Evolutionary conservation across 305 asterid species (phyloP).

Genomic region (Plantago coronopus): DNA sequence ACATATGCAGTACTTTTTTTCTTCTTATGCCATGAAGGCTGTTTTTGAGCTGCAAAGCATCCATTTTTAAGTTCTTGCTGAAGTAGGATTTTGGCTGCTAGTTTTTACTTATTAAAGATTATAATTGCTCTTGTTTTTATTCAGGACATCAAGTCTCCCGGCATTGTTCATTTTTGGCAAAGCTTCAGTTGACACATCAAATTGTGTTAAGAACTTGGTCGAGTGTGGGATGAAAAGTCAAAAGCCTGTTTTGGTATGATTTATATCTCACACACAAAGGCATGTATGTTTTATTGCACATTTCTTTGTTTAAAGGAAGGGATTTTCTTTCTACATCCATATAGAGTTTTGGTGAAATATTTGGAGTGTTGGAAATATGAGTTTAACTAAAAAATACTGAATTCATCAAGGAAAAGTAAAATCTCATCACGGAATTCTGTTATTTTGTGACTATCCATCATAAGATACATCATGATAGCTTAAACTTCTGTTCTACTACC

Average conservation of each 20-base stretch:
- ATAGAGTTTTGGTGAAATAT: too few relatives aligned
- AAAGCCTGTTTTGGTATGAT: constrained; percentile 73
- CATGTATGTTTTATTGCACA: not conserved
- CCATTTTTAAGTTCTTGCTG: not conserved
- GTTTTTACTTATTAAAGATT: not conserved
- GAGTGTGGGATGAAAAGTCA: constrained; percentile 31
- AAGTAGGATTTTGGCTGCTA: not conserved
- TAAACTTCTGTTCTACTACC: too few relatives aligned
- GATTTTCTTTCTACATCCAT: too few relatives aligned
- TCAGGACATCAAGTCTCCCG: constrained; percentile 79
- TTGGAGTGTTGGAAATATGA: too few relatives aligned
- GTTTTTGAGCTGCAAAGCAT: not conserved
- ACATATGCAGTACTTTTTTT: too few relatives aligned
- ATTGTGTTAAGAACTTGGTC: constrained; percentile 47
- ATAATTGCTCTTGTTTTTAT: constrained; percentile 12
- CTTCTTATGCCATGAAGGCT: not conserved
- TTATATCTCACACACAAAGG: not conserved
- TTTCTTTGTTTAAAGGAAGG: too few relatives aligned
- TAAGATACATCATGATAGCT: too few relatives aligned
- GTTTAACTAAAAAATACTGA: not conserved
- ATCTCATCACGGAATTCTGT: constrained; percentile 11
- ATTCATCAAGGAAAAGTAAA: not conserved
- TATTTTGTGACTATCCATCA: too few relatives aligned
- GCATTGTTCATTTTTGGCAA: constrained; percentile 74
- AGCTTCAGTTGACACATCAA: constrained; percentile 46